These are phyloP conservation scores for Flaveria brownii DNA, from an alignment of 129 eudicot genomes.

Conservation along the genomic window DNA sequence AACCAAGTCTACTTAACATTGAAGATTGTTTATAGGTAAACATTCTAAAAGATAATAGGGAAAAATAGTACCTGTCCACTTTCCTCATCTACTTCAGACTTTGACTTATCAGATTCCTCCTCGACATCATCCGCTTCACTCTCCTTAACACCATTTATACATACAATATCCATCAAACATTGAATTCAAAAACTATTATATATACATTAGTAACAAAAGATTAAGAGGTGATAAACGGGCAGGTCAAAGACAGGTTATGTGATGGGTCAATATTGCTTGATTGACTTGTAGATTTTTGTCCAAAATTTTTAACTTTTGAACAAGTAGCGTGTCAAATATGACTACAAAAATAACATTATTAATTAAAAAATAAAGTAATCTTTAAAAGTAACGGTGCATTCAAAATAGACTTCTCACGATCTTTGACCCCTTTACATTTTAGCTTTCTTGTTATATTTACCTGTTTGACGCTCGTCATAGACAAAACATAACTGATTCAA, in stretches of 20 bases:
- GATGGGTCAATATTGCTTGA: background rate
- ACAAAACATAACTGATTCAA: background rate
- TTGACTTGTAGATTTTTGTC: background rate
- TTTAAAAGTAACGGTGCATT: background rate
- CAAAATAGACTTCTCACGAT: background rate
- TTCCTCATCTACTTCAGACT: conserved; percentile 80
- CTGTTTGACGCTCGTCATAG: background rate
- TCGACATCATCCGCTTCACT: conserved; percentile 66
- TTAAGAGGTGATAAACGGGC: background rate
- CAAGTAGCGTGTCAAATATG: too few relatives aligned
- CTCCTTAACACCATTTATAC: conserved; percentile 41
- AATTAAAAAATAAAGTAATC: background rate
- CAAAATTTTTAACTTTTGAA: background rate
- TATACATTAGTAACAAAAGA: background rate
- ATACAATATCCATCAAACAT: conserved; percentile 1
- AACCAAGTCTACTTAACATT: background rate
- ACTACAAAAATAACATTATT: background rate
- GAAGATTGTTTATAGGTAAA: background rate
- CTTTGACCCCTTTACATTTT: background rate
- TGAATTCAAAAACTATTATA: background rate
- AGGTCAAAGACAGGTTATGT: background rate
- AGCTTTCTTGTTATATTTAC: background rate
- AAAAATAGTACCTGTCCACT: conserved; percentile 64
- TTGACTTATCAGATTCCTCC: conserved; percentile 75
- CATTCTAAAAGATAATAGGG: background rate